phyloP scores from a whole-genome alignment of 768 basidiomycete species.

The Phaffia australis region DNA sequence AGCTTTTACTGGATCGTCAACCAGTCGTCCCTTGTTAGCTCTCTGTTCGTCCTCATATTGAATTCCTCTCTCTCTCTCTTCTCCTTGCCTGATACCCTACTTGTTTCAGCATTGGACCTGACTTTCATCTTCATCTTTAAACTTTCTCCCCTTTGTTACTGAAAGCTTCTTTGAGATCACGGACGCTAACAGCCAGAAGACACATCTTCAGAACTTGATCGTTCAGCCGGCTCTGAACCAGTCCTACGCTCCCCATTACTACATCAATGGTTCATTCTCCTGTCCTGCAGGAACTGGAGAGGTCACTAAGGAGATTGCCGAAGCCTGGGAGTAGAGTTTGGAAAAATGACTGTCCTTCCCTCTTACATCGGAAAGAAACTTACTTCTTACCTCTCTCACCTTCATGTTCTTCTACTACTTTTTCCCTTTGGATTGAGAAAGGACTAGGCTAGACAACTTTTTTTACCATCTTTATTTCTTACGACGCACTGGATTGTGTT shows the following conservation, averaged over 20 bases:
- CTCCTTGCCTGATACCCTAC: too few relatives aligned
- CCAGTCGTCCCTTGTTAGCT: conserved; percentile 7
- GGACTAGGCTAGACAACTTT: not conserved
- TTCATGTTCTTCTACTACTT: not conserved
- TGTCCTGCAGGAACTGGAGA: conserved; percentile 2
- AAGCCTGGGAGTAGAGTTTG: not conserved
- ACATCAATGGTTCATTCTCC: conserved; percentile 15
- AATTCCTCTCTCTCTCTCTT: not conserved
- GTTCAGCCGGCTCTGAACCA: conserved; percentile 8
- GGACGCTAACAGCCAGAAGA: conserved; percentile 9
- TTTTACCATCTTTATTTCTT: not conserved
- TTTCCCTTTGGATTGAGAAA: not conserved
- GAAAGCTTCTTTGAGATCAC: conserved; percentile 20
- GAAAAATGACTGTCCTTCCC: not conserved
- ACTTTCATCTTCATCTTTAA: too few relatives aligned
- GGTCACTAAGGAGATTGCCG: too few relatives aligned
- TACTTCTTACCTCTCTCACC: not conserved
- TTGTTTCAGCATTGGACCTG: too few relatives aligned
- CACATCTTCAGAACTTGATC: conserved; percentile 13
- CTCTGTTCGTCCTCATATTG: conserved; percentile 9
- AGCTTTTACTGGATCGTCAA: conserved; percentile 22
- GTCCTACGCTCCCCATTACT: not conserved
- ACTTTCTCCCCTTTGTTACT: too few relatives aligned
- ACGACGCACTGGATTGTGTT: too few relatives aligned
- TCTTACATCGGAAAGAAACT: not conserved